These are phyloP conservation scores for Prunus mongolica DNA, from an alignment of 306 rosid genomes.

Conservation along the genomic window DNA sequence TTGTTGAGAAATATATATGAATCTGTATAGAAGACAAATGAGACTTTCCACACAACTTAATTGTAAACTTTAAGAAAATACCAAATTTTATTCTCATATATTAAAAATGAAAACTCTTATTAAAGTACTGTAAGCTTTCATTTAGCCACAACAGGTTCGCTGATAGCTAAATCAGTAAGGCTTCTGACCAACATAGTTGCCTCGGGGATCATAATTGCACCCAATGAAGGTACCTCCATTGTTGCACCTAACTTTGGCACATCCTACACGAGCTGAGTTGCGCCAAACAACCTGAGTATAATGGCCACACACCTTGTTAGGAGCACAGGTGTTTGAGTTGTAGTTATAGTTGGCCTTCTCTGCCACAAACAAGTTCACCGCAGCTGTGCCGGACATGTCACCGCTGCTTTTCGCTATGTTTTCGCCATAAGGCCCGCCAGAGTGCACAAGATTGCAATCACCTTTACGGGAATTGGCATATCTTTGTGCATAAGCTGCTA, in stretches of 20 bases:
- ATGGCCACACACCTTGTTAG: constrained; percentile 34
- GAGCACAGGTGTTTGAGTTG: constrained; percentile 32
- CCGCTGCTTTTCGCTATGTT: constrained; percentile 29
- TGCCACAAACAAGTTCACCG: constrained; percentile 39
- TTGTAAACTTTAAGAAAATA: no score
- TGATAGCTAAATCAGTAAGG: constrained; percentile 23
- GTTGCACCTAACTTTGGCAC: constrained; percentile 22
- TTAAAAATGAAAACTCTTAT: no score
- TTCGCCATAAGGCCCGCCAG: constrained; percentile 24
- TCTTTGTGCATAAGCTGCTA: constrained; percentile 22
- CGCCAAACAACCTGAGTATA: constrained; percentile 41
- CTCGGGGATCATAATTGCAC: constrained; percentile 60
- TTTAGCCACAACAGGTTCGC: no score
- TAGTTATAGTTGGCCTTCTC: constrained; percentile 37
- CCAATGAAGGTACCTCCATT: constrained; percentile 40
- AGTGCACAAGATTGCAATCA: constrained; percentile 24
- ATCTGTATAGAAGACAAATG: no score
- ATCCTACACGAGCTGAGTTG: background rate
- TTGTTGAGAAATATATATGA: no score
- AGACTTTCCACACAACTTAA: no score
- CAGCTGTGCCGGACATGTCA: constrained; percentile 11
- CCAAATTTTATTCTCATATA: no score
- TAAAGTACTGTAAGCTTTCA: no score
- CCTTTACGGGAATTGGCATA: constrained; percentile 12
- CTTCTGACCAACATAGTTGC: constrained; percentile 31